Evolutionary conservation across 306 rosid species (phyloP).

Genomic region (Fragaria iinumae): DNA sequence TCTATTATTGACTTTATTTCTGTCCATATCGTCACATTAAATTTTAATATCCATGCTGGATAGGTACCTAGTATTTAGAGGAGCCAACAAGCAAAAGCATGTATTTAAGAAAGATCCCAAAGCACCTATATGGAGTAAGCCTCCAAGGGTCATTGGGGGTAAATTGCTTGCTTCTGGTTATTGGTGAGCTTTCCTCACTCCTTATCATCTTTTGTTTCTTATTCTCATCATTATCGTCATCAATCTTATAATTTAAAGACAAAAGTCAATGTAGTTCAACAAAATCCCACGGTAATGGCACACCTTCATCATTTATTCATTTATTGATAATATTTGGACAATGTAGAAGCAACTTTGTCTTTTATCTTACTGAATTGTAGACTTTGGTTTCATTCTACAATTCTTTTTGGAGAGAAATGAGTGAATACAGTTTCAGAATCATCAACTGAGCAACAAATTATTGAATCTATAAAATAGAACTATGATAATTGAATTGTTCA

Average conservation of each 20-base stretch:
- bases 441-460: neutral
- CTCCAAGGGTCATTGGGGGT: conserved; percentile 84
- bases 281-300: neutral
- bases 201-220: conserved; percentile 11
- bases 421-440: neutral
- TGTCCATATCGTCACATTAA: neutral
- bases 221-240: conserved; percentile 6
- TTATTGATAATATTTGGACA: neutral
- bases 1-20: neutral
- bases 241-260: neutral
- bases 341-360: neutral
- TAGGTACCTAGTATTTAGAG: conserved; percentile 91
- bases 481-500: neutral
- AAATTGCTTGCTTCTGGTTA: conserved; percentile 96
- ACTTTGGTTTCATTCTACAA: neutral
- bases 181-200: conserved; percentile 59
- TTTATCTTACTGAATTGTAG: neutral
- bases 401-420: neutral
- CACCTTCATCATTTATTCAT: neutral
- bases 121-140: conserved; percentile 85
- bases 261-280: neutral
- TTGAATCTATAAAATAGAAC: neutral
- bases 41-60: conserved; percentile 6
- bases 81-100: conserved; percentile 98
- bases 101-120: conserved; percentile 82